A percentile compares a stretch with the other conserved stretches of the same genome.
Evolutionary conservation across 2,329 filamentous ascomycete species (phyloP).

Genomic region (Coniella lustricola): DNA sequence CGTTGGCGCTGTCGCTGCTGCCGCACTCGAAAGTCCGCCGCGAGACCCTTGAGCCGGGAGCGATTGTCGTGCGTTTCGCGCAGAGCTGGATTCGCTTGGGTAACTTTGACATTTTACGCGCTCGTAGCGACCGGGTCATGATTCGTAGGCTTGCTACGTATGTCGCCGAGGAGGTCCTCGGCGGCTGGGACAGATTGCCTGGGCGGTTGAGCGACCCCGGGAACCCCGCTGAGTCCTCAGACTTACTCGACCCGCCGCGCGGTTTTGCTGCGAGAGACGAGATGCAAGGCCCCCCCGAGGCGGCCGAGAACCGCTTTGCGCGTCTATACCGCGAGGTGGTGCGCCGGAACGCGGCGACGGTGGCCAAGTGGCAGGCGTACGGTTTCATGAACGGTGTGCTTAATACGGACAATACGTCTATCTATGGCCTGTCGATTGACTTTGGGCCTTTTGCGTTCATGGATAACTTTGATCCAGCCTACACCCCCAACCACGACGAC

Average conservation of each 20-base stretch:
- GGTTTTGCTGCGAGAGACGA: slow-evolving; percentile 46
- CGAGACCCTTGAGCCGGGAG: slow-evolving; percentile 71
- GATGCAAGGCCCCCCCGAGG: slow-evolving; percentile 59
- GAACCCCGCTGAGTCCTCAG: slow-evolving; percentile 37
- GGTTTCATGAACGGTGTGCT: slow-evolving; percentile 99
- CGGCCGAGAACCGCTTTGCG: slow-evolving; percentile 78
- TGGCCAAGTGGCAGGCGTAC: slow-evolving; percentile 94
- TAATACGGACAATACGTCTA: slow-evolving; percentile 95
- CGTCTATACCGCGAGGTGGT: slow-evolving; percentile 83
- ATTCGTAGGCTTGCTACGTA: slow-evolving; percentile 73
- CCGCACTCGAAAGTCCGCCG: slow-evolving; percentile 67
- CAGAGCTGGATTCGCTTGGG: slow-evolving; percentile 87
- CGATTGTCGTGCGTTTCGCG: slow-evolving; percentile 87
- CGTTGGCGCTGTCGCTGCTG: slow-evolving; percentile 71
- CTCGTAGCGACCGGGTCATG: slow-evolving; percentile 68
- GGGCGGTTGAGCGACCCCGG: slow-evolving; percentile 47
- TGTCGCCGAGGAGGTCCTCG: slow-evolving; percentile 78
- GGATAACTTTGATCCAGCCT: slow-evolving; percentile 89
- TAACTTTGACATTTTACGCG: slow-evolving; percentile 89
- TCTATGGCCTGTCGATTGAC: slow-evolving; percentile 83
- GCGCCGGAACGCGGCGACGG: slow-evolving; percentile 76
- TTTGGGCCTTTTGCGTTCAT: slow-evolving; percentile 97
- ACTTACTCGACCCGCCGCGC: slow-evolving; percentile 33
- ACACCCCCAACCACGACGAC: slow-evolving; percentile 97
- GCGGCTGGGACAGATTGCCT: slow-evolving; percentile 80